Evolutionary conservation across 1,139 yeast species (phyloP), one percentile per base, ranked within the genome.

Genomic region (Geotrichum australiense): DNA sequence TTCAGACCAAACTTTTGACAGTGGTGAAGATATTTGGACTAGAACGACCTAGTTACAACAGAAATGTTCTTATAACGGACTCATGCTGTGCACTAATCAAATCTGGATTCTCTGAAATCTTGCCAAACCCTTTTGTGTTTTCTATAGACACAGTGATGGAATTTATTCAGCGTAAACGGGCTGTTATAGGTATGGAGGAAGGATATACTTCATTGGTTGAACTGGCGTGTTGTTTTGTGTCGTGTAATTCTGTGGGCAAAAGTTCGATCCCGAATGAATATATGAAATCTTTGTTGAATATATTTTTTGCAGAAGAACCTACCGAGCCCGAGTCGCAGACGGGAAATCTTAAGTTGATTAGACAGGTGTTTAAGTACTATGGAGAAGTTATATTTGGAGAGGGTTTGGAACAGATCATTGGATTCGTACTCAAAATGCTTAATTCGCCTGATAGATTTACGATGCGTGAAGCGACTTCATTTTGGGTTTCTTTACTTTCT

Each of bases 381-480:
- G 34, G 28, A 10, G 43, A 34, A 11, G 33, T 40, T 8, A 40
- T 56, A 22, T 32, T 54, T 8, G 32, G 42, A 15, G 47, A 48
- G 20, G 47, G 43, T 18, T 30, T 53, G 14, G 46, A 37, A 24
- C 32, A 31, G 6, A 46, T 52, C 41, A 24, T 55, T 3, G 47
- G 50, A n/a, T 53, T 59, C 28, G 56, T 63, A 1, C 39, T 80
- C 3, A 59, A 65, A 5, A 68, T 74, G 11, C 62, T 84, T 32
- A 54, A 62, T 6, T 70, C 78, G 0, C 70, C 71, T 39, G 95
- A 85, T 57, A 69, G 80, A 41, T 77, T 80, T 52, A 74, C 84
- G 2, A 62, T 85, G 33, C 74, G 76, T 47, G 69, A 86, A 0
- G 68, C 76, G 0, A 36, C 43, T 8, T 25, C 25, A 8, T 41